These are phyloP conservation scores for Quercus cerris DNA, from an alignment of 306 rosid species.

Conservation along the genomic window DNA sequence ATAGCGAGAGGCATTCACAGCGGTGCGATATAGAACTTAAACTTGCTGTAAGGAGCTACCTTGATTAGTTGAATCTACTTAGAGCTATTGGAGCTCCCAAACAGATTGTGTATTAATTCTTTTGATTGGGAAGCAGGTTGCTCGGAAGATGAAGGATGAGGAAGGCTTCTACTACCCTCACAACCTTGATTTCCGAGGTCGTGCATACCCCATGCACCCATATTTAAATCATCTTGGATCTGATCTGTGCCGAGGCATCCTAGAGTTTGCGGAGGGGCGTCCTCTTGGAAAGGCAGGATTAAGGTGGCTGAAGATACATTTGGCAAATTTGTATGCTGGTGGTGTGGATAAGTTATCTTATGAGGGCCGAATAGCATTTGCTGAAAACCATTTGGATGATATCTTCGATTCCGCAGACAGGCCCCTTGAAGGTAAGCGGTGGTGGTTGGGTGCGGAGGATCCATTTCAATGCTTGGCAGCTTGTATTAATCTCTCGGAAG, in stretches of 20 bases:
- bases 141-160: constrained; percentile 93
- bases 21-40: constrained; percentile 92
- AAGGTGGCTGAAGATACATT: constrained; percentile 91
- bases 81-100: background rate
- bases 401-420: constrained; percentile 83
- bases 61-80: constrained; percentile 5
- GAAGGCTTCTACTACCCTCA: constrained; percentile 97
- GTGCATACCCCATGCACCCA: constrained; percentile 98
- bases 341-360: constrained; percentile 83
- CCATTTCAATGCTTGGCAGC: constrained; percentile 95
- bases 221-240: constrained; percentile 97
- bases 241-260: constrained; percentile 88
- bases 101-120: constrained; percentile 14
- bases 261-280: constrained; percentile 93
- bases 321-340: constrained; percentile 89
- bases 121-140: constrained; percentile 56
- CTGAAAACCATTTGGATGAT: constrained; percentile 67
- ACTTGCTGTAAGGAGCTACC: constrained; percentile 72
- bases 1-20: constrained; percentile 80
- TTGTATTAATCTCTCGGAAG: constrained; percentile 79
- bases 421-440: constrained; percentile 84
- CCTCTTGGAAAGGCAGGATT: constrained; percentile 81
- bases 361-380: constrained; percentile 65
- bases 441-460: constrained; percentile 99
- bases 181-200: constrained; percentile 96